A percentile compares a stretch with the other conserved stretches of the same genome.
Conservation (phyloP, 2,329 filamentous ascomycete genomes). For the Apiospora koreana region DNA sequence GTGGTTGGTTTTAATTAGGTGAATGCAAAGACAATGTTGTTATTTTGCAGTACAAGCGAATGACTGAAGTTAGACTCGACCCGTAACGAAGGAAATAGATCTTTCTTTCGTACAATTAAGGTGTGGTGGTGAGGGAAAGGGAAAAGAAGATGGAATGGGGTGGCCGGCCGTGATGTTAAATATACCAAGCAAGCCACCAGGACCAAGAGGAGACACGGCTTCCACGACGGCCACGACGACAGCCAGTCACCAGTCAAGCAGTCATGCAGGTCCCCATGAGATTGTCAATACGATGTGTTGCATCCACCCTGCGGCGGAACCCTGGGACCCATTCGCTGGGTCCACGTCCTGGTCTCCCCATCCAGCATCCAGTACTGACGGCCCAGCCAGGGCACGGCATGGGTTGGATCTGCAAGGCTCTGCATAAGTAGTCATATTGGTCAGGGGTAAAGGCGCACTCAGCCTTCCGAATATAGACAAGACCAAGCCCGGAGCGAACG, state of each 20-base stretch:
- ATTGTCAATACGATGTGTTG: background rate
- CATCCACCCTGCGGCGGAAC: background rate
- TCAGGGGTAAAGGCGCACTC: background rate
- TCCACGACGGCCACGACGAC: too few species aligned
- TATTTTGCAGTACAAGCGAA: slow-evolving; percentile 27
- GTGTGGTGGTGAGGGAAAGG: slow-evolving; percentile 17
- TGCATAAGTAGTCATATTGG: background rate
- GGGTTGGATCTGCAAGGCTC: background rate
- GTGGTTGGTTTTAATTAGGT: background rate
- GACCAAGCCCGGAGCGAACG: slow-evolving; percentile 3
- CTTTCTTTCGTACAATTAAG: slow-evolving; percentile 13
- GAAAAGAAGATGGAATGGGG: background rate
- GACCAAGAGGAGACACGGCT: too few species aligned
- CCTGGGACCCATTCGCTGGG: slow-evolving; percentile 5
- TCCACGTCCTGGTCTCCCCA: background rate
- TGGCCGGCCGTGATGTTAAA: background rate
- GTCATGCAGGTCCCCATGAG: background rate
- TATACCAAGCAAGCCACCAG: background rate
- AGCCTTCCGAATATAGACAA: slow-evolving; percentile 1
- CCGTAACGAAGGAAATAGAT: slow-evolving; percentile 11
- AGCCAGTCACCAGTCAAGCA: background rate
- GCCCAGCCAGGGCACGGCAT: background rate
- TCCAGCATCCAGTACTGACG: too few species aligned
- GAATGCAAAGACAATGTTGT: background rate
- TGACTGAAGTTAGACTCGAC: slow-evolving; percentile 32